Base-by-base conservation (phyloP, 176 grass and related monocot genomes). In the Zoysia japonica region DNA sequence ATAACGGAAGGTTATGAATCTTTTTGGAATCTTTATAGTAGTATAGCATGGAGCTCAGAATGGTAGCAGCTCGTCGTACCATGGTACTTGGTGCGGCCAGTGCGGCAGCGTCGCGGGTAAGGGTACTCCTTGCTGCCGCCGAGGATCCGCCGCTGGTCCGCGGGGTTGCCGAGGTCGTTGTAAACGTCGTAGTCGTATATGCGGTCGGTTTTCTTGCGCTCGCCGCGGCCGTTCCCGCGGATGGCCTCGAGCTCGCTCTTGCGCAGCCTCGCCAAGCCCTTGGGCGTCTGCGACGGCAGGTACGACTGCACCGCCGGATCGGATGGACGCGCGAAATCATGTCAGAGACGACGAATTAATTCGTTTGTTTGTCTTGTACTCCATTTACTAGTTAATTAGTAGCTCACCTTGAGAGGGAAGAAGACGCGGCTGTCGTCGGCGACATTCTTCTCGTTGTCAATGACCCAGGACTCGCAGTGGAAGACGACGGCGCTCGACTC, bases 31-130 rank as follows among this genome's bases (percentile, higher is more conserved):
- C 28, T 28, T 28, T 28, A 28, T 28, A 28, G 28, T 28, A 28
- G 28, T 28, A 28, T 28, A 28, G 52, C 16, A 56, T 56, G 54
- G 2, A 56, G 16, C 5, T 52, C 2, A 52, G 2, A 52, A 52
- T 56, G 5, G 16, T 56, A 51, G 49, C 0, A 51, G 13, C 52
- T 16, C 1, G 52, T 16, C 53, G 37, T 16, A 81, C 90, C 90
- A 64, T 57, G 72, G 15, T 80, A 69, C 79, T 46, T 66, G 19
- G 59, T 46, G 9, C 93, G 85, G 19, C 93, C 90, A n/a, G 90
- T 96, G 11, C 90, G 82, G 76, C 90, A 96, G 15, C 93, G 87
- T 11, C 93, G 67, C 5, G 93, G 93, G 82, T 92, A 96, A 1
- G 89, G 89, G 7, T 47, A 67, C 38, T 88, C 47, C 50, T 74